Evolutionary conservation across 176 grass and related monocot species (phyloP).

Genomic region (Avena insularis): DNA sequence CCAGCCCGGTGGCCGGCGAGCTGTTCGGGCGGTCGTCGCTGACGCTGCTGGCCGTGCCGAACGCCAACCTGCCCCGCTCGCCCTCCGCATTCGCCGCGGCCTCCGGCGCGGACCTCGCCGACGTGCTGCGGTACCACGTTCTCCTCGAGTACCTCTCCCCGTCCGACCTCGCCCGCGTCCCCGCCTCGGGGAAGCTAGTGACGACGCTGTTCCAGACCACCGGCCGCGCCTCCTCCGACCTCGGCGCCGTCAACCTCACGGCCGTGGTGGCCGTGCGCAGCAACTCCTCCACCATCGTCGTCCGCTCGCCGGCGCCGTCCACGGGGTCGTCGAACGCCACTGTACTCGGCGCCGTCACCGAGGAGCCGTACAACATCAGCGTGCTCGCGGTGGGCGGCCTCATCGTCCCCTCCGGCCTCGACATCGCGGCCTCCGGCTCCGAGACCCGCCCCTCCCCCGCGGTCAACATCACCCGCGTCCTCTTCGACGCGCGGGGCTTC

Average conservation of each 20-base stretch:
- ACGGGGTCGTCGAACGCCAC: conserved; percentile 75
- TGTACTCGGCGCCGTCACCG: conserved; percentile 66
- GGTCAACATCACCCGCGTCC: conserved; percentile 84
- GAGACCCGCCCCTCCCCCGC: conserved; percentile 56
- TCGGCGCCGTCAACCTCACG: conserved; percentile 93
- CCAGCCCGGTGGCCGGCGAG: conserved; percentile 66
- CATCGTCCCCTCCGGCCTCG: conserved; percentile 73
- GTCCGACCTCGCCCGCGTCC: conserved; percentile 61
- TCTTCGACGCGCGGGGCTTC: conserved; percentile 78
- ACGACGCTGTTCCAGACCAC: conserved; percentile 97
- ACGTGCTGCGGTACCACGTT: conserved; percentile 93
- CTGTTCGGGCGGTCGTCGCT: conserved; percentile 73
- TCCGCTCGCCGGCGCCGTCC: conserved; percentile 68
- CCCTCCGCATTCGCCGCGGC: conserved; percentile 60
- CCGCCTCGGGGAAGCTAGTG: conserved; percentile 74
- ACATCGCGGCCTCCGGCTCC: conserved; percentile 84
- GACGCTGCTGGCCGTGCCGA: conserved; percentile 84
- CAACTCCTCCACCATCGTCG: conserved; percentile 50
- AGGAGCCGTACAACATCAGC: conserved; percentile 83
- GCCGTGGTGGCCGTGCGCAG: neutral
- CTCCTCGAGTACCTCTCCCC: conserved; percentile 95
- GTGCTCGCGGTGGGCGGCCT: conserved; percentile 78
- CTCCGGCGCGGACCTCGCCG: conserved; percentile 81
- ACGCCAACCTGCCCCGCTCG: conserved; percentile 63
- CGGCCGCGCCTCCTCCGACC: conserved; percentile 76